These are phyloP conservation scores for Oryza meridionalis DNA, from an alignment of 176 grass and related monocot genomes.

Conservation along the genomic window DNA sequence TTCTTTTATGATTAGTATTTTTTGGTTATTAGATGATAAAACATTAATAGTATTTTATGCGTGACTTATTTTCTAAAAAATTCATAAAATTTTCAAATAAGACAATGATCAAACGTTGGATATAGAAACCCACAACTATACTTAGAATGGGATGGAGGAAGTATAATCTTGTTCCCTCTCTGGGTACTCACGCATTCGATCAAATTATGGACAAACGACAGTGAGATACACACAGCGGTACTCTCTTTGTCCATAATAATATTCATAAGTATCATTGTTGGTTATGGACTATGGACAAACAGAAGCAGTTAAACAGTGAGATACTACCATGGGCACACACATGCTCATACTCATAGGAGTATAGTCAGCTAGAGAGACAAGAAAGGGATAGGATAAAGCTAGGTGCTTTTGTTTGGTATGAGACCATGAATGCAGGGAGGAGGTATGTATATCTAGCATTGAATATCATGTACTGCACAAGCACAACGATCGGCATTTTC, in stretches of 20 bases:
- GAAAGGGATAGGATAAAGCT: background rate
- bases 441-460: constrained; percentile 1
- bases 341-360: too few species aligned
- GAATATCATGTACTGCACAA: constrained; percentile 28
- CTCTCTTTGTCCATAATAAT: background rate
- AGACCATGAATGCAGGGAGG: constrained; percentile 12
- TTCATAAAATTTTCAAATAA: too few species aligned
- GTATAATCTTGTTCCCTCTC: too few species aligned
- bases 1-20: too few species aligned
- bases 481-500: constrained; percentile 39
- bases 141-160: too few species aligned
- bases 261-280: background rate
- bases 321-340: background rate
- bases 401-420: background rate
- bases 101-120: too few species aligned
- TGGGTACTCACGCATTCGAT: background rate
- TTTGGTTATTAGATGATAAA: too few species aligned
- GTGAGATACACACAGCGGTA: background rate
- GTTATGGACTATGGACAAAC: background rate
- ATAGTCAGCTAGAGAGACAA: background rate
- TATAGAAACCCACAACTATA: too few species aligned
- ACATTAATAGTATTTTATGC: too few species aligned
- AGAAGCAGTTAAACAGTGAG: background rate
- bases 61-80: too few species aligned
- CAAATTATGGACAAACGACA: background rate